These are phyloP conservation scores for Pseudohyphozyma bogoriensis DNA, from an alignment of 768 basidiomycete genomes.

Conservation along the genomic window DNA sequence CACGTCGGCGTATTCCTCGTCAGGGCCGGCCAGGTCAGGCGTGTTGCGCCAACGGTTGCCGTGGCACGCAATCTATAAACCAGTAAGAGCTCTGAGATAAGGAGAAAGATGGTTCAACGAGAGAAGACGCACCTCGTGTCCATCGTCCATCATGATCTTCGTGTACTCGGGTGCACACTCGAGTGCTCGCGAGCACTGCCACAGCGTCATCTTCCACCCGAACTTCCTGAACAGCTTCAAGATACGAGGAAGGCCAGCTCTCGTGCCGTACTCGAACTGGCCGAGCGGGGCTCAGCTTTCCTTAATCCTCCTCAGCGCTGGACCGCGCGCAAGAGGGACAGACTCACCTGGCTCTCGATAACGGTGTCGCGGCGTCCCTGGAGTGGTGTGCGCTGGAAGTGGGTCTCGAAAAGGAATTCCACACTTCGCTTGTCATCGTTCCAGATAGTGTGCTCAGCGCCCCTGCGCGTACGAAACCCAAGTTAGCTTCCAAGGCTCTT, in stretches of 20 bases:
- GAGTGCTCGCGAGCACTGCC: slow-evolving; percentile 7
- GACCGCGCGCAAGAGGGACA: too few species aligned
- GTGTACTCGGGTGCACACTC: slow-evolving; percentile 22
- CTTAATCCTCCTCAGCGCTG: too few species aligned
- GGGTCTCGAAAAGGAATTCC: slow-evolving; percentile 27
- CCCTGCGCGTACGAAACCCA: too few species aligned
- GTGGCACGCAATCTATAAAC: slow-evolving; percentile 8
- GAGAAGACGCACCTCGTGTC: not conserved
- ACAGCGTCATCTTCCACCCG: slow-evolving; percentile 10
- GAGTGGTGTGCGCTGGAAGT: slow-evolving; percentile 20
- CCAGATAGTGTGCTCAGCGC: slow-evolving; percentile 30
- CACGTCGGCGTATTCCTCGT: slow-evolving; percentile 26
- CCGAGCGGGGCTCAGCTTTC: too few species aligned
- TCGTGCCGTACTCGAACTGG: slow-evolving; percentile 31
- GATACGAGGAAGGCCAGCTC: slow-evolving; percentile 10
- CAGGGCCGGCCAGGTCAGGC: slow-evolving; percentile 6
- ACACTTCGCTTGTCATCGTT: slow-evolving; percentile 29
- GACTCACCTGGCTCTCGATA: too few species aligned
- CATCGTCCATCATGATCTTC: not conserved
- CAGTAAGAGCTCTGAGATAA: too few species aligned
- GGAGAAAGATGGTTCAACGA: too few species aligned
- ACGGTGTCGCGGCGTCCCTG: slow-evolving; percentile 26
- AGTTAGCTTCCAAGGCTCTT: too few species aligned
- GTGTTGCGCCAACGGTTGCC: slow-evolving; percentile 32
- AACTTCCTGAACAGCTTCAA: slow-evolving; percentile 10